Evolutionary conservation across 2,329 filamentous ascomycete species (phyloP).

Genomic region (Ascochyta pisi): DNA sequence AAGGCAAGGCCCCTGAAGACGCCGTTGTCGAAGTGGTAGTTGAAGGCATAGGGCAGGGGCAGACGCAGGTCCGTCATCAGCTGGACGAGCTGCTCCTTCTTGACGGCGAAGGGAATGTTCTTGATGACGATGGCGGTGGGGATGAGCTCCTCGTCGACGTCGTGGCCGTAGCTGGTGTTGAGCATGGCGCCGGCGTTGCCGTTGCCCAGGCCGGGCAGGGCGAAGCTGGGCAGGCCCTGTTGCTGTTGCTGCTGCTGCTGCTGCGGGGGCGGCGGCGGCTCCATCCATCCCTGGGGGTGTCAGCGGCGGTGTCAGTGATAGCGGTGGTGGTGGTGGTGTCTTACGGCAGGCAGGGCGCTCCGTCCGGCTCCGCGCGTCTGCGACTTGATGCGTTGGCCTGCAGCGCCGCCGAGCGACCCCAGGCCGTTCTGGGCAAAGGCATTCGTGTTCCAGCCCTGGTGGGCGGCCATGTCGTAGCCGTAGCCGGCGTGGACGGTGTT

Average conservation of each 20-base stretch:
- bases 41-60: slow-evolving; percentile 96
- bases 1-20: slow-evolving; percentile 96
- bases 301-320: neutral
- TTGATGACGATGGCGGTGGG: slow-evolving; percentile 99
- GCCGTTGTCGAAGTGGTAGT: slow-evolving; percentile 98
- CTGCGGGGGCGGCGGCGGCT: slow-evolving; percentile 43
- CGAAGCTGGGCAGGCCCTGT: slow-evolving; percentile 51
- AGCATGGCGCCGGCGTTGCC: slow-evolving; percentile 40
- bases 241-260: slow-evolving; percentile 21
- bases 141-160: slow-evolving; percentile 84
- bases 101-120: slow-evolving; percentile 98
- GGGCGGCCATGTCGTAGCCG: slow-evolving; percentile 70
- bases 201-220: slow-evolving; percentile 50
- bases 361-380: slow-evolving; percentile 60
- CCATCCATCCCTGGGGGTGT: slow-evolving; percentile 65
- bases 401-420: slow-evolving; percentile 62
- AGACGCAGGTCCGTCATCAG: slow-evolving; percentile 95
- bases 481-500: slow-evolving; percentile 66
- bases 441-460: slow-evolving; percentile 81
- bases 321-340: slow-evolving; percentile 45
- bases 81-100: slow-evolving; percentile 91
- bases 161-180: slow-evolving; percentile 56
- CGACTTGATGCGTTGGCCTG: slow-evolving; percentile 63
- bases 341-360: slow-evolving; percentile 74
- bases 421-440: slow-evolving; percentile 73